Base-by-base conservation (phyloP, 179 eudicot species). In the Beta macrorhiza region DNA sequence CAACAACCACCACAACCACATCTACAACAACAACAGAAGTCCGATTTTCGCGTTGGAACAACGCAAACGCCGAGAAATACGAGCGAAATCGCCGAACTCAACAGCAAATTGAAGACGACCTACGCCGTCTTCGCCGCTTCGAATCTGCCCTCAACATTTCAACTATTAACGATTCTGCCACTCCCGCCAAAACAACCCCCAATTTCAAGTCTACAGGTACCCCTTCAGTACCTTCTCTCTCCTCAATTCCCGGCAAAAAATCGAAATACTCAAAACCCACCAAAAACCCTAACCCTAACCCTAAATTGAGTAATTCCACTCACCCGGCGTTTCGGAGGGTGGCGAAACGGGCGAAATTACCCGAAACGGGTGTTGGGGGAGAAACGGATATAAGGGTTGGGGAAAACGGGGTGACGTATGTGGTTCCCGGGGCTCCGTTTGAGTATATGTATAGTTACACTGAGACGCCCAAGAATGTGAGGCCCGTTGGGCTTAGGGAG, bases 11-110 rank as follows among this genome's bases (percentile, higher is more conserved):
- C 25, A 65, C 79, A 86, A 75, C 78, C 79, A 62, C 79, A 5
- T 45, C 87, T 70, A 59, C 85, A 84, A 79, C 81, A 11, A 55
- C 91, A 74, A 89, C 93, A 78, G 91, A 84, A 78, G 51, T 96
- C 85, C 96, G 96, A 75, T 93, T 96, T 84, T 89, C 99, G 0
- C 88, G 98, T 53, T 94, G 98, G 99, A 90, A 91, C 92, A 95
- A 93, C 85, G 92, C 98, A 79, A 91, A 95, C 91, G 92, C 97
- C 67, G 88, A 88, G 17, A 82, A 87, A 52, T 91, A 89, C 89
- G 76, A 51, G 87, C 90, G 83, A 75, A 89, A 74, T 19, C 87
- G 85, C 53, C 92, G 90, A 58, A 78, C 88, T 22, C 97, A 91
- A 72, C 82, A 90, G 29, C 80, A 87, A 65, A 87, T 89, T 59